Base-by-base conservation (phyloP, 2,329 filamentous ascomycete genomes). In the Orbilia blumenaviensis region DNA sequence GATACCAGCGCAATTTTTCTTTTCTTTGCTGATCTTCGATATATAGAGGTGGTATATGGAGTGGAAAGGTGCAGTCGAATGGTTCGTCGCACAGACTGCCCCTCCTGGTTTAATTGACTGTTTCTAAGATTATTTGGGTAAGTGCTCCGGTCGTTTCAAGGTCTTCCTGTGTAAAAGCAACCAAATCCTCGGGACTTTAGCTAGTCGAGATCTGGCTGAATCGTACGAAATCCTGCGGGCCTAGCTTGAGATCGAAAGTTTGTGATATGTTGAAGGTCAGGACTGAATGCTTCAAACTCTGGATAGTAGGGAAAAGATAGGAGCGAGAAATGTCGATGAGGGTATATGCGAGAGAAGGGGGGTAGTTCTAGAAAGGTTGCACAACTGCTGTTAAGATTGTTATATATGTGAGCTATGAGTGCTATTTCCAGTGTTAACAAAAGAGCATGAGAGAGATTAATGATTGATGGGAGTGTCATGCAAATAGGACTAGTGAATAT, bases 91-190 rank as follows among this genome's bases (percentile, higher is more conserved):
- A 76, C 72, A 69, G 61, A 58, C 41, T 38, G 34, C 38, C 38
- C n/a, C 46, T 58, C 72, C 58, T 44, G 58, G 64, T 38, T 50
- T 44, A 34, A 21, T 56, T 50, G 42, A 32, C 41, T 38, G 64
- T 64, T 58, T 54, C 64, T 34, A 52, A 44, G 58, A 76, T 76
- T 76, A 69, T 76, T 76, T 76, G 64, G 72, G 72, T 60, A 76
- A 64, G 64, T 69, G 64, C 72, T 76, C 72, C 72, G 72, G 36
- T 60, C 41, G 63, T 58, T 61, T 61, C 58, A 66, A 64, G 23
- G 64, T 3, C 41, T 27, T 69, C 41, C 60, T 66, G 72, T 66
- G 58, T 60, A 64, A 62, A 41, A 68, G 54, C 18, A 63, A 50
- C 72, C 72, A 27, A 58, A 69, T 42, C 32, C 50, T 69, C 50